Conservation (phyloP, 139 green algal genomes). For the Chlamydomonas sphaeroides region DNA sequence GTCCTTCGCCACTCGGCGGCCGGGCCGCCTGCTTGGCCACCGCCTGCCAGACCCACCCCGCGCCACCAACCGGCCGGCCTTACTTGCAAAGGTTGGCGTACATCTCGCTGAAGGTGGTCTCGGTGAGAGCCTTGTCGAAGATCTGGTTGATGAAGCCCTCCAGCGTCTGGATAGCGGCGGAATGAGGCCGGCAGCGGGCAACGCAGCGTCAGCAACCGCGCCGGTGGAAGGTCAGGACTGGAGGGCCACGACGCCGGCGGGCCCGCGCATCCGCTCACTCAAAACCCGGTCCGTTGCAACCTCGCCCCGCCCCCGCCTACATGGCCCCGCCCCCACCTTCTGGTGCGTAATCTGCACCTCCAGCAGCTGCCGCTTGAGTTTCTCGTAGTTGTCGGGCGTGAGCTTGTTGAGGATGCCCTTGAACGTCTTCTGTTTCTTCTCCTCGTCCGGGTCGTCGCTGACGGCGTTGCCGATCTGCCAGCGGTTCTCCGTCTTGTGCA, state of each 20-base stretch:
- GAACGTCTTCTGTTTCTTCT: slow-evolving; percentile 89
- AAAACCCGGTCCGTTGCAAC: too few species aligned
- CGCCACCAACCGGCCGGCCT: background rate
- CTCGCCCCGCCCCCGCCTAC: too few species aligned
- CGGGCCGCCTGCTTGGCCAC: too few species aligned
- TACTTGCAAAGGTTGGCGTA: slow-evolving; percentile 88
- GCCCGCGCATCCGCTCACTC: background rate
- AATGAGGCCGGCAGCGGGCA: too few species aligned
- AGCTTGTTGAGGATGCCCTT: slow-evolving; percentile 99
- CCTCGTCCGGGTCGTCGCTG: slow-evolving; percentile 93
- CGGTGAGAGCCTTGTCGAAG: slow-evolving; percentile 98
- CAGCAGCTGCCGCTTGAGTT: slow-evolving; percentile 86
- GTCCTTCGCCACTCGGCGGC: too few species aligned
- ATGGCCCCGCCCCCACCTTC: background rate
- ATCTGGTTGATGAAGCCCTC: slow-evolving; percentile 89
- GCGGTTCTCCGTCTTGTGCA: slow-evolving; percentile 72
- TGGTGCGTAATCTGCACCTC: slow-evolving; percentile 82
- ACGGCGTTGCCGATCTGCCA: slow-evolving; percentile 67
- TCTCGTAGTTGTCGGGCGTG: slow-evolving; percentile 97
- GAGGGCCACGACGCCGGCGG: too few species aligned
- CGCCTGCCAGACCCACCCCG: background rate
- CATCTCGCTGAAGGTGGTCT: slow-evolving; percentile 94
- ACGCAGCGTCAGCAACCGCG: too few species aligned
- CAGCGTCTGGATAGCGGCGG: slow-evolving; percentile 84
- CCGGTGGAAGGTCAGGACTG: too few species aligned